Evolutionary conservation across 1,139 yeast genomes (phyloP), one percentile per base, ranked within the genome.

Genomic region (Hemisphaericaspora xylofermentans): DNA sequence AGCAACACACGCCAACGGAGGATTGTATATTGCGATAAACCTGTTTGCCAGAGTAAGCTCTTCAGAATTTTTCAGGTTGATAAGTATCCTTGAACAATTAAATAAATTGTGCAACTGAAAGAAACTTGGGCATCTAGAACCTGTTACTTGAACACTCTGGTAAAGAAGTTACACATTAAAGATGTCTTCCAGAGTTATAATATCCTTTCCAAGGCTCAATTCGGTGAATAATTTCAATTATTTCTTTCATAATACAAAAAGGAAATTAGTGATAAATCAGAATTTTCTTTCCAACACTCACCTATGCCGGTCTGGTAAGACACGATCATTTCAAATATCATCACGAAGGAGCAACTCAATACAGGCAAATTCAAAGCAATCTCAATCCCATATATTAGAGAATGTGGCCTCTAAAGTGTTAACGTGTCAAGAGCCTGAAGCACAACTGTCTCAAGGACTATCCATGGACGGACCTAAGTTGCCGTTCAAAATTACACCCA

Each of bases 401-500:
- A 53, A 60, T 41, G 70, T 63, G 8, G 68, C 71, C 9, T 50
- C 66, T 4, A 67, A 65, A 43, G 68, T 69, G 2, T 57, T 70
- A 36, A 63, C 61, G 15, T 70, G 75, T 48, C 74, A 69, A 46
- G 74, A 68, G 10, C 56, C 65, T 1, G 67, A 59, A 19, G 60
- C 64, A 2, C 48, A 51, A 16, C 59, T 50, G 56, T 53, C 65
- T 2, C 66, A 60, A 39, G 22, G 33, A 16, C 17, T 29, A 29
- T 51, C 54, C 25, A 38, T 45, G 27, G 43, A 43, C 17, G 29
- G 18, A 7, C 32, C 33, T 10, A 38, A 39, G 21, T 65, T 80
- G 28, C 94, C 94, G 1, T 85, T 85, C 53, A 66, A 74, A 33
- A 82, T 84, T 6, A 71, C 70, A 26, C 65, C 77, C 0, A 66